Percentiles rank a stretch among this genome's conserved stretches.
Evolutionary conservation across 2,329 filamentous ascomycete species (phyloP).

Genomic region (Botryotinia calthae): DNA sequence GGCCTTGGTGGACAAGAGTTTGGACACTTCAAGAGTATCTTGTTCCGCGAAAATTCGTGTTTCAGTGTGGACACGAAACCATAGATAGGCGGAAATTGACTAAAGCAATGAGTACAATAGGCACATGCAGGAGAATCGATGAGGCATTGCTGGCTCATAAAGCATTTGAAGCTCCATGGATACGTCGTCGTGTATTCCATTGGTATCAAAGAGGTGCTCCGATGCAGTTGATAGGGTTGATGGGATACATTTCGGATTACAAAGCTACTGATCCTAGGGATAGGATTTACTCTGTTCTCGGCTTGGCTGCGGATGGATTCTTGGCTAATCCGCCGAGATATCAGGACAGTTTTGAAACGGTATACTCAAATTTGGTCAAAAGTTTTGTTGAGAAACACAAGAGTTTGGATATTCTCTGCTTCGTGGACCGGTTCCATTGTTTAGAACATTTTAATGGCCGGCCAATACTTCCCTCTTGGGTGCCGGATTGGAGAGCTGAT

Average conservation of each 20-base stretch:
- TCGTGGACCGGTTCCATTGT: background rate
- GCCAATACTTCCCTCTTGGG: slow-evolving; percentile 23
- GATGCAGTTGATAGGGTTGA: slow-evolving; percentile 13
- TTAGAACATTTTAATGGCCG: background rate
- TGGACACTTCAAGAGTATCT: slow-evolving; percentile 25
- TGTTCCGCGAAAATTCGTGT: slow-evolving; percentile 18
- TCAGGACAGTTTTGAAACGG: slow-evolving; percentile 12
- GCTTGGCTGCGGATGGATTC: slow-evolving; percentile 16
- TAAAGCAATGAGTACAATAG: background rate
- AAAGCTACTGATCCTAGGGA: slow-evolving; percentile 26
- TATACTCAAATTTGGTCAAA: slow-evolving; percentile 4
- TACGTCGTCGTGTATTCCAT: slow-evolving; percentile 18
- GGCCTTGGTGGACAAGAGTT: slow-evolving; percentile 23
- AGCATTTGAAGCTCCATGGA: slow-evolving; percentile 21
- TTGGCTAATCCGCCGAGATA: slow-evolving; percentile 20
- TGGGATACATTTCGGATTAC: slow-evolving; percentile 20
- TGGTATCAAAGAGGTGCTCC: background rate
- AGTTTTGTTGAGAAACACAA: background rate
- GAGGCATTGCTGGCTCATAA: slow-evolving; percentile 16
- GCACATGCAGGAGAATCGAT: slow-evolving; percentile 16
- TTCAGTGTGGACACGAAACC: slow-evolving; percentile 15
- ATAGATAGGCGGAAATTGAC: background rate
- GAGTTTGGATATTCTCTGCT: slow-evolving; percentile 2
- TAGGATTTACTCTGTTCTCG: slow-evolving; percentile 26
- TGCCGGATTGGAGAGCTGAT: slow-evolving; percentile 26